Evolutionary conservation across 1,284 basidiomycete genomes (phyloP), one percentile per base, ranked within the genome.

Genomic region (Rhodofomes roseus): DNA sequence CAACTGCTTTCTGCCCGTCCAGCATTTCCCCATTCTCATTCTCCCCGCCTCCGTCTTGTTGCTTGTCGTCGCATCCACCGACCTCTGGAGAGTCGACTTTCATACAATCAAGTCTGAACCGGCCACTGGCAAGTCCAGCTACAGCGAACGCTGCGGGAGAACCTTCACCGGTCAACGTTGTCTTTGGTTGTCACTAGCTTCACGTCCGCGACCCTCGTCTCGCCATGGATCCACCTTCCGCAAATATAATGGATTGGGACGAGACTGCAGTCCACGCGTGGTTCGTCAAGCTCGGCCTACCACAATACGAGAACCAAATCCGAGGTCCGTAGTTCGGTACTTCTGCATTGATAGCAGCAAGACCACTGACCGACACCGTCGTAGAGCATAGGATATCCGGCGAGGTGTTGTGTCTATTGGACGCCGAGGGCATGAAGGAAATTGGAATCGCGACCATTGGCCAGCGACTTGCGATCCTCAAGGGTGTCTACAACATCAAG

Each of bases 401-500:
- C 57, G 93, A 96, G 65, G 87, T 94, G 1, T 81, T 98, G 18
- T 86, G 89, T 62, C 79, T 91, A 66, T 81, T 97, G 46, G 91
- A 95, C 72, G 82, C 87, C 52, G 91, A 95, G 46, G 76, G 85
- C 2, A 83, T 98, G 64, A 93, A 92, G 73, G 88, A 92, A 57
- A 78, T 97, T 60, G 95, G 95, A 6, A 84, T 98, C 51, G 71
- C 83, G 22, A 92, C 89, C 39, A 84, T 97, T 64, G 95, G 95
- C 8, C 94, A 96, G 75, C 81, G 95, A 52, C 77, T 98, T 23
- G 81, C 90, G 36, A 93, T 98, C 63, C 84, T 98, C 68, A 94
- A 94, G 73, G 87, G 90, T 53, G 87, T 97, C 60, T 97, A 96
- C 77, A 85, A 88, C 62, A 78, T 93, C 65, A 98, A 98, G 74